A percentile compares a stretch with the other conserved stretches of the same genome.
These are phyloP conservation scores for Alternaria triticina DNA, from an alignment of 2,329 filamentous ascomycete species.

Conservation along the genomic window DNA sequence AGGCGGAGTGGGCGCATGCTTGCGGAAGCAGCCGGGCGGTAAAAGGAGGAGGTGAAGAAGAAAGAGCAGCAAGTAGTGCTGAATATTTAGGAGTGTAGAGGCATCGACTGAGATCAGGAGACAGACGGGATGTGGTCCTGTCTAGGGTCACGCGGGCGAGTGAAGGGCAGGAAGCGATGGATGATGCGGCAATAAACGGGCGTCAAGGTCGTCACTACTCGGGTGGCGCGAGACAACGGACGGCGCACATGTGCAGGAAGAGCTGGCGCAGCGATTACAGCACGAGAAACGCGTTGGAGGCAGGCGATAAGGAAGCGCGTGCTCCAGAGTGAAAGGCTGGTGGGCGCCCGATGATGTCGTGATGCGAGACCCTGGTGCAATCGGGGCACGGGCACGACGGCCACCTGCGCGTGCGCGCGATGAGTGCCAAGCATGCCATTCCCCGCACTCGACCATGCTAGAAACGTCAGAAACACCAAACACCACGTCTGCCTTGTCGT, in stretches of 20 bases:
- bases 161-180: slow-evolving; percentile 8
- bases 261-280: neutral
- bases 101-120: slow-evolving; percentile 30
- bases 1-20: slow-evolving; percentile 47
- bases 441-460: slow-evolving; percentile 3
- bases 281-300: neutral
- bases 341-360: slow-evolving; percentile 10
- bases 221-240: neutral
- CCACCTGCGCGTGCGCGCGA: neutral
- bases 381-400: neutral
- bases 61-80: slow-evolving; percentile 35
- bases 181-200: slow-evolving; percentile 27
- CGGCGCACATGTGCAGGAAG: neutral
- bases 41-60: slow-evolving; percentile 4
- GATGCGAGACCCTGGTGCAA: neutral
- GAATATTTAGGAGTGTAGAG: slow-evolving; percentile 17
- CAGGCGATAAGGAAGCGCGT: neutral
- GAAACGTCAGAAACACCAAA: neutral
- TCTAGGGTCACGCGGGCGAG: slow-evolving; percentile 10
- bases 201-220: slow-evolving; percentile 13
- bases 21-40: slow-evolving; percentile 13
- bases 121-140: slow-evolving; percentile 1
- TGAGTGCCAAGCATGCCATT: neutral
- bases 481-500: neutral
- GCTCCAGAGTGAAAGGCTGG: neutral